These are phyloP conservation scores for Starmerella asiatica DNA, from an alignment of 805 yeast genomes.

Conservation along the genomic window DNA sequence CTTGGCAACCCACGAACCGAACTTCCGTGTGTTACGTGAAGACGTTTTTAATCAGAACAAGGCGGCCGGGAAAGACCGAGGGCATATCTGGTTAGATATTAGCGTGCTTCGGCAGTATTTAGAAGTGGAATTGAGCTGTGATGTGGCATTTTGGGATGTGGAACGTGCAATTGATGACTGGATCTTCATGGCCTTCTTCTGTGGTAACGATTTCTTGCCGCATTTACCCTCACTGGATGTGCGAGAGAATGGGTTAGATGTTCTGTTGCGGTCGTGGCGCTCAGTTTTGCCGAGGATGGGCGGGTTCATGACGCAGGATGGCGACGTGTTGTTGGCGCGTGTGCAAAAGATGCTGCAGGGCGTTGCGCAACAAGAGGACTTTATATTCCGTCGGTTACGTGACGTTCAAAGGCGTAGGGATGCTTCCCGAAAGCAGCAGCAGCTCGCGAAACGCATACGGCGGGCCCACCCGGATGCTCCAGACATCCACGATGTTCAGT, in stretches of 20 bases:
- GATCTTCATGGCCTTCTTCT: slow-evolving; percentile 97
- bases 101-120: slow-evolving; percentile 79
- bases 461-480: slow-evolving; percentile 28
- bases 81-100: slow-evolving; percentile 88
- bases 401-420: slow-evolving; percentile 57
- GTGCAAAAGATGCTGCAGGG: slow-evolving; percentile 58
- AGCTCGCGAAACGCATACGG: slow-evolving; percentile 7
- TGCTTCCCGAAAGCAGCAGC: slow-evolving; percentile 28
- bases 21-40: slow-evolving; percentile 83
- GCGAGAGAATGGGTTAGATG: slow-evolving; percentile 84
- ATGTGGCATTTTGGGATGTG: slow-evolving; percentile 59
- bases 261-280: slow-evolving; percentile 74
- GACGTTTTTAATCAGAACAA: slow-evolving; percentile 82
- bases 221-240: slow-evolving; percentile 91
- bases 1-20: slow-evolving; percentile 95
- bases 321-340: slow-evolving; percentile 57
- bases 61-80: slow-evolving; percentile 43
- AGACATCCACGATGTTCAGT: slow-evolving; percentile 59
- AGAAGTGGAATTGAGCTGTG: slow-evolving; percentile 58
- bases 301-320: slow-evolving; percentile 82
- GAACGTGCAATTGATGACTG: slow-evolving; percentile 97
- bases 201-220: slow-evolving; percentile 96
- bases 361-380: slow-evolving; percentile 62
- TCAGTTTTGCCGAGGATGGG: slow-evolving; percentile 48
- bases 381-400: slow-evolving; percentile 56